Percentiles rank a stretch among this genome's conserved stretches.
phyloP scores from a whole-genome alignment of 805 yeast species.

The Jamesozyma spencerorum region DNA sequence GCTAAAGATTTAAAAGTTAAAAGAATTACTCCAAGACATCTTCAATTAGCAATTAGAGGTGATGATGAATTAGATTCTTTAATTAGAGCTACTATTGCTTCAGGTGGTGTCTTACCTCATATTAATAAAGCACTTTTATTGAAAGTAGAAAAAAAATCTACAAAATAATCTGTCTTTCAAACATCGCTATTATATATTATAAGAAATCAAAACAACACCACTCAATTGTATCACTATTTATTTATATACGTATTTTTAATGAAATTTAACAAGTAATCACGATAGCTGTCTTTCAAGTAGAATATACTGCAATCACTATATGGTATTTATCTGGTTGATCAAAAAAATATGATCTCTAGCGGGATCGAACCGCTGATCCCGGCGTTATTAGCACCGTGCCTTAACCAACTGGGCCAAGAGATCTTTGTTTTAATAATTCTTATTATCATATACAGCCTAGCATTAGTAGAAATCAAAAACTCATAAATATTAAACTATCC shows the following conservation, averaged over 20 bases:
- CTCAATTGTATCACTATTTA: not conserved
- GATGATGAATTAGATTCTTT: conserved; percentile 94
- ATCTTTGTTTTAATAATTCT: too few species aligned
- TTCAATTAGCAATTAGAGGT: conserved; percentile 94
- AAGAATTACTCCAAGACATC: conserved; percentile 96
- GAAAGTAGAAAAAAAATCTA: conserved; percentile 56
- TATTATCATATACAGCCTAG: too few species aligned
- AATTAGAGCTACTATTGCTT: conserved; percentile 91
- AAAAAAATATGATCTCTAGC: conserved; percentile 5
- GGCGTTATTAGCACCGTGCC: conserved; percentile 9
- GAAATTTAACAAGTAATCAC: too few species aligned
- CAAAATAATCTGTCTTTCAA: conserved; percentile 3
- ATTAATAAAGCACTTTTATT: conserved; percentile 73
- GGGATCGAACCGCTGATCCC: conserved; percentile 9
- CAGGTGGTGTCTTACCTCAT: conserved; percentile 97
- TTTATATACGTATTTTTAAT: not conserved
- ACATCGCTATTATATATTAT: not conserved
- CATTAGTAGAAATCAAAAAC: too few species aligned
- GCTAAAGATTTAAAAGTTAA: conserved; percentile 92
- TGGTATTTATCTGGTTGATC: too few species aligned
- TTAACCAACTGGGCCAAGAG: conserved; percentile 10
- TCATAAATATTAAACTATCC: too few species aligned
- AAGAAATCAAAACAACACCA: not conserved
- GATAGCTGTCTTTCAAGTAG: too few species aligned
- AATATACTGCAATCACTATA: too few species aligned